Conservation (phyloP, 1,284 basidiomycete genomes). For the Tetrapyrgos nigripes region DNA sequence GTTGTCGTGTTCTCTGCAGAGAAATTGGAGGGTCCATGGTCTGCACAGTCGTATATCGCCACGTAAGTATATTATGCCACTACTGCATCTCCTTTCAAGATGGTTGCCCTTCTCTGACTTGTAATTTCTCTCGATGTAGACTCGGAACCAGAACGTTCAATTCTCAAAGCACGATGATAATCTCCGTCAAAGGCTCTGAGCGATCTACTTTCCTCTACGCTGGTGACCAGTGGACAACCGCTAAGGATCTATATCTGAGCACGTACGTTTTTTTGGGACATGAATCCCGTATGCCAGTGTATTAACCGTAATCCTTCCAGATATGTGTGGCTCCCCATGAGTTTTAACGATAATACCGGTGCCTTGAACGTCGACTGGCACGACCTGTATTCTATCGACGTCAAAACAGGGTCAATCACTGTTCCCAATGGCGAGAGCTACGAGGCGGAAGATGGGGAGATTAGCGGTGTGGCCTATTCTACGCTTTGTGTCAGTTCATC, state of each 20-base stretch:
- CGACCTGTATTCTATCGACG: constrained; percentile 35
- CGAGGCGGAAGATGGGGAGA: constrained; percentile 30
- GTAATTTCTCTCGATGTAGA: constrained; percentile 5
- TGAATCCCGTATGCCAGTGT: constrained; percentile 5
- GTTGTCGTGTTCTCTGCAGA: constrained; percentile 36
- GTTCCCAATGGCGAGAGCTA: constrained; percentile 31
- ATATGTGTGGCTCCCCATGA: constrained; percentile 39
- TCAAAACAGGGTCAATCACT: constrained; percentile 25
- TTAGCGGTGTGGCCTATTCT: constrained; percentile 27
- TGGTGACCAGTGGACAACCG: constrained; percentile 35
- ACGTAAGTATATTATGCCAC: constrained; percentile 14
- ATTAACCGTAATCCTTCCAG: constrained; percentile 15
- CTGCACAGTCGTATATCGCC: constrained; percentile 32
- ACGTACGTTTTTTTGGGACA: constrained; percentile 14
- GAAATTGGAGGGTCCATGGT: constrained; percentile 34
- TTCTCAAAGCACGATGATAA: constrained; percentile 34
- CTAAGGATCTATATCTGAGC: constrained; percentile 24
- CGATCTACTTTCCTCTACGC: constrained; percentile 34
- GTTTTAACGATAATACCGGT: constrained; percentile 30
- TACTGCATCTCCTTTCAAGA: too few relatives aligned
- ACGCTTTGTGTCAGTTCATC: background rate
- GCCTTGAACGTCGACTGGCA: constrained; percentile 33
- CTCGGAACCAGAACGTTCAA: constrained; percentile 37
- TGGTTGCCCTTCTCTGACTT: background rate
- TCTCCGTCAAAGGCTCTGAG: constrained; percentile 28